Percentiles rank a stretch among this genome's conserved stretches.
Conservation (phyloP, 208 protist species). For the Strigomonas culicis region DNA sequence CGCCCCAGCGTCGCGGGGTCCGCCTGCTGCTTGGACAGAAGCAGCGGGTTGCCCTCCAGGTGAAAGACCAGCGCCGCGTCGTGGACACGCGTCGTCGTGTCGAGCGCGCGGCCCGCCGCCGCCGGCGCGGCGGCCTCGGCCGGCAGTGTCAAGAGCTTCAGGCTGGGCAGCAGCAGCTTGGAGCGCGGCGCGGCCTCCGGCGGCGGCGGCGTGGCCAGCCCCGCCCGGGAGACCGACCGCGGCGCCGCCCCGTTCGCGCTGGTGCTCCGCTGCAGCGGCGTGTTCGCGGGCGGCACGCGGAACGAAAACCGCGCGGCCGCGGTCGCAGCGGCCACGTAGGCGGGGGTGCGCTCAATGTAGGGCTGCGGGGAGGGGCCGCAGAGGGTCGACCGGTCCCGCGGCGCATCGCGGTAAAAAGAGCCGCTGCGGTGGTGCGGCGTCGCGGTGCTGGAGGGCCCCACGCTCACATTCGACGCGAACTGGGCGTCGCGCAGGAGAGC, state of each 20-base stretch:
- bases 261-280: slow-evolving; percentile 14
- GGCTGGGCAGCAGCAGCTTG: neutral
- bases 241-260: neutral
- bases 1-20: neutral
- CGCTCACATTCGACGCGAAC: neutral
- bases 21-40: too few species aligned
- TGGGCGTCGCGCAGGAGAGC: too few species aligned
- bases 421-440: too few species aligned
- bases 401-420: too few species aligned
- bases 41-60: neutral
- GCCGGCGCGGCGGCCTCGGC: too few species aligned
- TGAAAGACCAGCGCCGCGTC: neutral
- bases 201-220: neutral
- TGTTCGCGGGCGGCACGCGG: slow-evolving; percentile 10
- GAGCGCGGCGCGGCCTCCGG: neutral
- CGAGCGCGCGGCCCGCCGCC: too few species aligned
- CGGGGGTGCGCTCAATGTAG: too few species aligned
- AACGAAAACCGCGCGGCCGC: slow-evolving; percentile 11
- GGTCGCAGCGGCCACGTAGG: too few species aligned
- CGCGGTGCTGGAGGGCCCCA: neutral
- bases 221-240: neutral
- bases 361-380: too few species aligned
- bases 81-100: neutral
- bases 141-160: neutral
- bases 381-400: too few species aligned